Percentiles rank a stretch among this genome's conserved stretches.
Evolutionary conservation across 805 yeast species (phyloP).

Genomic region (Kregervanrija delftensis): DNA sequence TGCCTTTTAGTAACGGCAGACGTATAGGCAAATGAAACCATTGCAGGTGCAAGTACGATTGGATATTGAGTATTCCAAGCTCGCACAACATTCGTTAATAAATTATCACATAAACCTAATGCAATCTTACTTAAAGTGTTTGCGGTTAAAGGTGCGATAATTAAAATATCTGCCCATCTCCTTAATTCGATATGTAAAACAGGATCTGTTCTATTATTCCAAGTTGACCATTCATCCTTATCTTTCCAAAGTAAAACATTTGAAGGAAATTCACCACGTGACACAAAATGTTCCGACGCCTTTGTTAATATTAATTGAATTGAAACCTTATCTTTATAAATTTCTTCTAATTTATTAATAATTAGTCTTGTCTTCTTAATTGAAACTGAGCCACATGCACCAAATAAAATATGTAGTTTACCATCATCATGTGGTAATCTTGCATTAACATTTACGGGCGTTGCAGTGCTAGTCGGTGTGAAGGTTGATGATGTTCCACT

Average conservation of each 20-base stretch:
- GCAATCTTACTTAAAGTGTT: constrained; percentile 51
- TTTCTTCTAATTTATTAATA: constrained; percentile 44
- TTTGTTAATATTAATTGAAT: constrained; percentile 50
- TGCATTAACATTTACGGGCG: constrained; percentile 24
- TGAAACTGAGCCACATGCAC: constrained; percentile 53
- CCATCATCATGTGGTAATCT: constrained; percentile 46
- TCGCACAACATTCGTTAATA: constrained; percentile 49
- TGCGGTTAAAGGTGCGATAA: constrained; percentile 53
- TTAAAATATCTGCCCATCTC: constrained; percentile 54
- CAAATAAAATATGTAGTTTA: constrained; percentile 47
- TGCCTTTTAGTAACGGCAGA: constrained; percentile 51
- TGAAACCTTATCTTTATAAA: constrained; percentile 45
- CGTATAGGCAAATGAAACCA: constrained; percentile 55
- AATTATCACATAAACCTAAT: constrained; percentile 51
- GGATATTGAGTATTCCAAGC: constrained; percentile 60
- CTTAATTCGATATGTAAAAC: constrained; percentile 54
- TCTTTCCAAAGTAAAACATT: constrained; percentile 51
- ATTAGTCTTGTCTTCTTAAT: constrained; percentile 45
- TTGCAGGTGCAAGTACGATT: constrained; percentile 50
- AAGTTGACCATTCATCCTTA: constrained; percentile 48
- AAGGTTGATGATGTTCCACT: too few relatives aligned
- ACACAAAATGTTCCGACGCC: constrained; percentile 45
- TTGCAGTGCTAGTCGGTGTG: constrained; percentile 4
- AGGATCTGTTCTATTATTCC: constrained; percentile 51
- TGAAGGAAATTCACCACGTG: constrained; percentile 38